Conservation (phyloP, 2,329 filamentous ascomycete genomes). For the Colletotrichum aenigma region DNA sequence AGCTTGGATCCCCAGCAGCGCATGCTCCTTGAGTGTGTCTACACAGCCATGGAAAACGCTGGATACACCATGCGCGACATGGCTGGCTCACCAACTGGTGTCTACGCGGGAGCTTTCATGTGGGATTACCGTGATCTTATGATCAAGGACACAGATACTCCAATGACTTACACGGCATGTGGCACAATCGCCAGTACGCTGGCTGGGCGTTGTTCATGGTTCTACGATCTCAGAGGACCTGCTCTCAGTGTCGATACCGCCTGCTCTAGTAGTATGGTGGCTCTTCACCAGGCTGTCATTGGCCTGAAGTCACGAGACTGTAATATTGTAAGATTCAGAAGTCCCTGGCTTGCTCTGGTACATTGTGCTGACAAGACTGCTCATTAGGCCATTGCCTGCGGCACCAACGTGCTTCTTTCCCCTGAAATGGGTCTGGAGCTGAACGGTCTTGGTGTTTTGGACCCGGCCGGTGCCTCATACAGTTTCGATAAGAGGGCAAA, state of each 20-base stretch:
- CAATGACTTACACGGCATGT: slow-evolving; percentile 34
- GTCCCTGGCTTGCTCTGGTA: background rate
- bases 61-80: background rate
- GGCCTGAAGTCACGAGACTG: slow-evolving; percentile 4
- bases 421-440: background rate
- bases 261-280: background rate
- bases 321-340: background rate
- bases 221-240: slow-evolving; percentile 47
- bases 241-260: background rate
- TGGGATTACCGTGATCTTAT: slow-evolving; percentile 32
- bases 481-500: slow-evolving; percentile 44
- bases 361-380: background rate
- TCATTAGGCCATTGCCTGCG: background rate
- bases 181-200: background rate
- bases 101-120: slow-evolving; percentile 50
- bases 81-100: slow-evolving; percentile 35
- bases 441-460: background rate
- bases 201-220: slow-evolving; percentile 34
- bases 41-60: slow-evolving; percentile 3
- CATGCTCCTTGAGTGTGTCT: slow-evolving; percentile 20
- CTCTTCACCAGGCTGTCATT: slow-evolving; percentile 23
- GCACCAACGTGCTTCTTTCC: background rate
- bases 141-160: slow-evolving; percentile 25
- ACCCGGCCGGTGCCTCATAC: background rate
- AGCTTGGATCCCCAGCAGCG: slow-evolving; percentile 33